Conservation (phyloP, 768 basidiomycete genomes). For the Suillus ampliporus region DNA sequence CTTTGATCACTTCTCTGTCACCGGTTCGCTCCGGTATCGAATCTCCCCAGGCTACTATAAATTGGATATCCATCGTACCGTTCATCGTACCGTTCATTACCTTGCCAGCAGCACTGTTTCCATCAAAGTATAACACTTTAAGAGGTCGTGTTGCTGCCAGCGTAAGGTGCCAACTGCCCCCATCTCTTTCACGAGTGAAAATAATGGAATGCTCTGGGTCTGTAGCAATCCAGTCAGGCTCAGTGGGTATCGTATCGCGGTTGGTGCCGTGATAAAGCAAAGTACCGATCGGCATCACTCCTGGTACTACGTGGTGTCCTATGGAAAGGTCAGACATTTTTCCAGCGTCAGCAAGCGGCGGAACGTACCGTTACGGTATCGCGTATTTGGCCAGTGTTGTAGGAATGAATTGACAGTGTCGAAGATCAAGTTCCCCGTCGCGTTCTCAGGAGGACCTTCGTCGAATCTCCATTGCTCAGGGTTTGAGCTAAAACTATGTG, state of each 20-base stretch:
- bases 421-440: slow-evolving; percentile 42
- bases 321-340: background rate
- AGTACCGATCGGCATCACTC: slow-evolving; percentile 40
- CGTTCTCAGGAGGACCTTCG: slow-evolving; percentile 27
- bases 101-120: slow-evolving; percentile 38
- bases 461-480: slow-evolving; percentile 26
- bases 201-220: slow-evolving; percentile 45
- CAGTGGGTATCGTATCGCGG: slow-evolving; percentile 26
- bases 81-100: slow-evolving; percentile 34
- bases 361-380: slow-evolving; percentile 38
- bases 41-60: slow-evolving; percentile 39
- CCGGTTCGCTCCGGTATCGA: slow-evolving; percentile 21
- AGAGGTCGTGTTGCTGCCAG: slow-evolving; percentile 34
- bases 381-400: slow-evolving; percentile 46
- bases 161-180: slow-evolving; percentile 38
- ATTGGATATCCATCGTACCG: slow-evolving; percentile 43
- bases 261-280: slow-evolving; percentile 41
- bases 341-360: too few species aligned
- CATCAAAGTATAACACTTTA: slow-evolving; percentile 39
- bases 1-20: slow-evolving; percentile 33
- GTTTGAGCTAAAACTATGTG: background rate
- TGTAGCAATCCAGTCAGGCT: slow-evolving; percentile 39
- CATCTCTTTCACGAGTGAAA: slow-evolving; percentile 32
- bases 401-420: slow-evolving; percentile 39
- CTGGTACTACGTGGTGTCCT: slow-evolving; percentile 41